Conservation (phyloP, 2,329 filamentous ascomycete genomes). For the Aureobasidium subglaciale region DNA sequence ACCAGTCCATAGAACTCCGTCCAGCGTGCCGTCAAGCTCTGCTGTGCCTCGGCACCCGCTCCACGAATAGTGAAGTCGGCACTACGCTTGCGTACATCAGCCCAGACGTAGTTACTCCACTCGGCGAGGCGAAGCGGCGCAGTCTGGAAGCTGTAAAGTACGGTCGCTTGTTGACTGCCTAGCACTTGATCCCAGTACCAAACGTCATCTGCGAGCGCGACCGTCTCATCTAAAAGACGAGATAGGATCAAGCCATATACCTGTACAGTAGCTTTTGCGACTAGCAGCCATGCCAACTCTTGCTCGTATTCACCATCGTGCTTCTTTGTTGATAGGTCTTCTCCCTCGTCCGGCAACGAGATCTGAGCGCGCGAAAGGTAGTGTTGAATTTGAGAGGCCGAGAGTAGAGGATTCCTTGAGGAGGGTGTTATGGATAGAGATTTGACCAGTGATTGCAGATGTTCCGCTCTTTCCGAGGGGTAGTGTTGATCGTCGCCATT, state of each 20-base stretch:
- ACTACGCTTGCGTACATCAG: conserved; percentile 46
- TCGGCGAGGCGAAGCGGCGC: conserved; percentile 68
- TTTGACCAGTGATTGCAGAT: conserved; percentile 23
- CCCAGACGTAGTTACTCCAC: conserved; percentile 64
- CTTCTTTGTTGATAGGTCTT: background rate
- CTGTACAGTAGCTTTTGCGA: conserved; percentile 88
- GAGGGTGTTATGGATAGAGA: conserved; percentile 16
- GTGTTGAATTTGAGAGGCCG: conserved; percentile 11
- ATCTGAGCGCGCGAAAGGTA: conserved; percentile 13
- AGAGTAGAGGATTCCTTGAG: conserved; percentile 15
- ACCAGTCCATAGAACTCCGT: conserved; percentile 70
- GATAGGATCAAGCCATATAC: conserved; percentile 75
- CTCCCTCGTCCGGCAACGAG: conserved; percentile 7
- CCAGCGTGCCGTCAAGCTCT: conserved; percentile 25
- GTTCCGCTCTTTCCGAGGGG: conserved; percentile 24
- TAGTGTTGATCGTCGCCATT: conserved; percentile 15
- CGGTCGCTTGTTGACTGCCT: conserved; percentile 68
- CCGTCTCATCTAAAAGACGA: conserved; percentile 72
- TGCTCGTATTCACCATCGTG: conserved; percentile 50
- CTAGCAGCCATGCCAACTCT: conserved; percentile 83
- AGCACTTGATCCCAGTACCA: conserved; percentile 95
- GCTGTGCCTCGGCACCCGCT: conserved; percentile 26
- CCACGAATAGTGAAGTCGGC: conserved; percentile 20
- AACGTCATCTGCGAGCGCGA: conserved; percentile 76
- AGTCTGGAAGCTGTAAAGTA: conserved; percentile 79